phyloP scores from a whole-genome alignment of 257 asterid genomes.

The Nicotiana tomentosiformis region DNA sequence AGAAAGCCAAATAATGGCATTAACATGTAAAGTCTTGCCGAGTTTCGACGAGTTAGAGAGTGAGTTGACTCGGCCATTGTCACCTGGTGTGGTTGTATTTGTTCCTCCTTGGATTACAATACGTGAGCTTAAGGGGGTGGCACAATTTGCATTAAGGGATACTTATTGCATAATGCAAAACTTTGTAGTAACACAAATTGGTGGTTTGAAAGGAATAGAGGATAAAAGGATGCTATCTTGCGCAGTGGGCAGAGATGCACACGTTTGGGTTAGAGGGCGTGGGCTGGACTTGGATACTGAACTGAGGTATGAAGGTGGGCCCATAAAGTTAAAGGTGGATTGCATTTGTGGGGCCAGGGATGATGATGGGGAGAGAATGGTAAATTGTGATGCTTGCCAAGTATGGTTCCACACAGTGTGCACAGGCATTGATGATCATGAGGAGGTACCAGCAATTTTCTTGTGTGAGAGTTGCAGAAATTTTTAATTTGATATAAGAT shows the following conservation, averaged over 20 bases:
- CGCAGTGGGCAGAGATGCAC: conserved; percentile 27
- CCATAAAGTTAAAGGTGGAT: neutral
- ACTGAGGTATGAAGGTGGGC: conserved; percentile 63
- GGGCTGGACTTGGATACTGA: conserved; percentile 50
- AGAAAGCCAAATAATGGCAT: conserved; percentile 20
- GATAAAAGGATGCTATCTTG: conserved; percentile 34
- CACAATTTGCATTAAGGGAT: conserved; percentile 63
- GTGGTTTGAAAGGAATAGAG: conserved; percentile 56
- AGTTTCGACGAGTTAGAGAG: conserved; percentile 73
- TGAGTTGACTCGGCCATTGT: conserved; percentile 38
- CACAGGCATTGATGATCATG: conserved; percentile 15
- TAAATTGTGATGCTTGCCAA: conserved; percentile 17
- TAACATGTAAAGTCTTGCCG: conserved; percentile 60
- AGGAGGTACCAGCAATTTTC: conserved; percentile 9
- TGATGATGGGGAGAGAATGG: conserved; percentile 29
- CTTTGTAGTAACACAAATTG: conserved; percentile 58
- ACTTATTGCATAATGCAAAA: conserved; percentile 62
- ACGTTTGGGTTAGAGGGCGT: conserved; percentile 71
- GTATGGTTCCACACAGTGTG: conserved; percentile 23
- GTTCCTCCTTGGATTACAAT: conserved; percentile 44
- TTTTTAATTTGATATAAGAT: neutral
- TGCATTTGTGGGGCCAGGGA: conserved; percentile 21
- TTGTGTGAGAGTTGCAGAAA: conserved; percentile 10
- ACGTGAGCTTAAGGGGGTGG: conserved; percentile 45
- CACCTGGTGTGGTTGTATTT: conserved; percentile 64